Evolutionary conservation across 768 basidiomycete species (phyloP).

Genomic region (Mycena metata): DNA sequence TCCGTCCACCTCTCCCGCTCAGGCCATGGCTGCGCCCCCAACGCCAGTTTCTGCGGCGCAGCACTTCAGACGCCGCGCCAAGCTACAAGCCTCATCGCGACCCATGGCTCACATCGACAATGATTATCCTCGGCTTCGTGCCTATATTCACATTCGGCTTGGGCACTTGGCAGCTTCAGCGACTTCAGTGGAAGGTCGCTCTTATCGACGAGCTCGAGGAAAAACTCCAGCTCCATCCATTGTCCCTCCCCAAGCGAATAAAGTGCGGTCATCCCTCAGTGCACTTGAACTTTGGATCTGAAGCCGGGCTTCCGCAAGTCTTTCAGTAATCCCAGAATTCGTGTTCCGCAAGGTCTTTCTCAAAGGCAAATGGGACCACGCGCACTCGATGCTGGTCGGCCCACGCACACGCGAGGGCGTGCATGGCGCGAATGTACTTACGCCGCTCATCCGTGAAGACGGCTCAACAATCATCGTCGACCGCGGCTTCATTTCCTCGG

Average conservation of each 20-base stretch:
- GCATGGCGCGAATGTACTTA: constrained; percentile 89
- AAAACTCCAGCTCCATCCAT: constrained; percentile 84
- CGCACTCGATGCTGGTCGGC: constrained; percentile 82
- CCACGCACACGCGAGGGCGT: constrained; percentile 92
- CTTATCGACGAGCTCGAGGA: constrained; percentile 95
- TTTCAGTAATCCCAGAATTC: constrained; percentile 88
- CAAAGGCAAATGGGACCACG: constrained; percentile 83
- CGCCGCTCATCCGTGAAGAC: constrained; percentile 83
- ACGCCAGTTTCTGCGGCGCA: constrained; percentile 15
- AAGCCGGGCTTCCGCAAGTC: constrained; percentile 51
- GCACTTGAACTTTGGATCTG: constrained; percentile 33
- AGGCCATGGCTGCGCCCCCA: constrained; percentile 17
- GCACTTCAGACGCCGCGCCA: constrained; percentile 50
- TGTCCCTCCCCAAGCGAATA: constrained; percentile 84
- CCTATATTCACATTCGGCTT: constrained; percentile 92
- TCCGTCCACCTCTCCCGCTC: constrained; percentile 35
- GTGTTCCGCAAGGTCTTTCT: constrained; percentile 87
- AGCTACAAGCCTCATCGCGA: constrained; percentile 71
- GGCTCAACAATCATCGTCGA: constrained; percentile 92
- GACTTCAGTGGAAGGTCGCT: constrained; percentile 94
- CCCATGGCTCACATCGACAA: constrained; percentile 76
- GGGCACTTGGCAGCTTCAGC: constrained; percentile 94
- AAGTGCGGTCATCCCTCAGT: constrained; percentile 70
- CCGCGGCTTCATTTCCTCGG: constrained; percentile 88
- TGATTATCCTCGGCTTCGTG: constrained; percentile 84